Conservation (phyloP, 495 filamentous ascomycete genomes). For the Cercophora newfieldiana region DNA sequence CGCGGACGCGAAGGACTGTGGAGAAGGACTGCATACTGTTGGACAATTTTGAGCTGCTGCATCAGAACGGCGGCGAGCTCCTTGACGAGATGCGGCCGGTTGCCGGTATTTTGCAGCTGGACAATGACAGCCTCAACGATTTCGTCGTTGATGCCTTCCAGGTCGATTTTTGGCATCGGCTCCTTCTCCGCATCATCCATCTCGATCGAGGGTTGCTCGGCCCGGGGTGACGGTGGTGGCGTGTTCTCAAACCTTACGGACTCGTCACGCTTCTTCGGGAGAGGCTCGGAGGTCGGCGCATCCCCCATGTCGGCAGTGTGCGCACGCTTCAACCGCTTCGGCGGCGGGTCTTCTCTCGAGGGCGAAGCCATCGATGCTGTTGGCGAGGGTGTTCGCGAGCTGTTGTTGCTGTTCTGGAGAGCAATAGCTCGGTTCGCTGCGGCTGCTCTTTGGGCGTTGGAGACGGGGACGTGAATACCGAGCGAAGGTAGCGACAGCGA, state of each 20-base stretch:
- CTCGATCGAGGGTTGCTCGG: slow-evolving; percentile 39
- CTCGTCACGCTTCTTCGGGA: slow-evolving; percentile 48
- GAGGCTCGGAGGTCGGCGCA: slow-evolving; percentile 50
- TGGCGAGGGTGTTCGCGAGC: slow-evolving; percentile 50
- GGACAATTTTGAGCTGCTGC: slow-evolving; percentile 74
- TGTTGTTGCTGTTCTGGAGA: slow-evolving; percentile 32
- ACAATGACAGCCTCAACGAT: slow-evolving; percentile 91
- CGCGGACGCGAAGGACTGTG: neutral
- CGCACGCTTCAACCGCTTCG: slow-evolving; percentile 86
- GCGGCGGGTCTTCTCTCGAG: slow-evolving; percentile 58
- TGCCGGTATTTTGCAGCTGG: slow-evolving; percentile 87
- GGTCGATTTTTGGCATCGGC: slow-evolving; percentile 62
- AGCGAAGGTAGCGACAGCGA: slow-evolving; percentile 90
- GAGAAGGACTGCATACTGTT: slow-evolving; percentile 70
- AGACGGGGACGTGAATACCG: slow-evolving; percentile 81
- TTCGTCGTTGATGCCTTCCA: slow-evolving; percentile 89
- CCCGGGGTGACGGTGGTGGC: slow-evolving; percentile 77
- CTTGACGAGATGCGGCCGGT: slow-evolving; percentile 90
- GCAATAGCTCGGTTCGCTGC: slow-evolving; percentile 30
- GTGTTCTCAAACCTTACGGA: slow-evolving; percentile 64
- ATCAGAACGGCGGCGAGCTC: slow-evolving; percentile 84
- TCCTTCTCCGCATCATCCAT: slow-evolving; percentile 37
- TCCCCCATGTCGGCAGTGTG: slow-evolving; percentile 58
- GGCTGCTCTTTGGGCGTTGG: slow-evolving; percentile 63
- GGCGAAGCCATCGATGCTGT: slow-evolving; percentile 52